phyloP scores from a whole-genome alignment of 768 basidiomycete species.

The Suillus bovinus region DNA sequence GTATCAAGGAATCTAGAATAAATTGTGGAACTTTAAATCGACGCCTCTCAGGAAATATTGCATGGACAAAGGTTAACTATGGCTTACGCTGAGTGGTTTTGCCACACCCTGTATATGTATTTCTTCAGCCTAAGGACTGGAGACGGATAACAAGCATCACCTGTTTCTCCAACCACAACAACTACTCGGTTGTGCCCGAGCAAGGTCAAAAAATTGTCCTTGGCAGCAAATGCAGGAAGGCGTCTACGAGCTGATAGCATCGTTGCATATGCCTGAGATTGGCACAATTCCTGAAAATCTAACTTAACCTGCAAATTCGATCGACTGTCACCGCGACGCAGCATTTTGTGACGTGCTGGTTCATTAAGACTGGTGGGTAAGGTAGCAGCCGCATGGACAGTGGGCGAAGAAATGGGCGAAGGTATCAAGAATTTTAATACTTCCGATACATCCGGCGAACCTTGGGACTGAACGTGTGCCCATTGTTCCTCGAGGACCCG shows the following conservation, averaged over 20 bases:
- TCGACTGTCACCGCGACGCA: conserved; percentile 39
- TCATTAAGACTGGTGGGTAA: conserved; percentile 16
- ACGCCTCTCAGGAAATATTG: conserved; percentile 2
- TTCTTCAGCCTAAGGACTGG: conserved; percentile 7
- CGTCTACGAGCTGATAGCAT: conserved; percentile 57
- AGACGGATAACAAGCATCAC: conserved; percentile 35
- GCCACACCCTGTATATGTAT: conserved; percentile 60
- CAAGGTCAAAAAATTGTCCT: conserved; percentile 58
- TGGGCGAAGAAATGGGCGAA: conserved; percentile 11
- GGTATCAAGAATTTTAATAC: conserved; percentile 66
- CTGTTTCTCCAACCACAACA: conserved; percentile 90
- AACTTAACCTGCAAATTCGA: conserved; percentile 49
- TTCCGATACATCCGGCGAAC: conserved; percentile 72
- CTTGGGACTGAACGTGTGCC: conserved; percentile 62
- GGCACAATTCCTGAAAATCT: conserved; percentile 50
- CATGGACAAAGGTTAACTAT: conserved; percentile 1
- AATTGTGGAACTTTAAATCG: conserved; percentile 76
- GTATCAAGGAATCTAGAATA: conserved; percentile 81
- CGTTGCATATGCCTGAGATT: conserved; percentile 49
- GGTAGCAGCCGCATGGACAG: conserved; percentile 14
- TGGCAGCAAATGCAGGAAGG: conserved; percentile 77
- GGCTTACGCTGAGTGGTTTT: conserved; percentile 83
- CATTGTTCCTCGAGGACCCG: conserved; percentile 71
- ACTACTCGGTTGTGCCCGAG: conserved; percentile 66
- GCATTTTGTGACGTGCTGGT: conserved; percentile 14